A percentile compares a stretch with the other conserved stretches of the same genome.
Conservation (phyloP, 148 eudicot genomes). For the Camellia granthamiana region DNA sequence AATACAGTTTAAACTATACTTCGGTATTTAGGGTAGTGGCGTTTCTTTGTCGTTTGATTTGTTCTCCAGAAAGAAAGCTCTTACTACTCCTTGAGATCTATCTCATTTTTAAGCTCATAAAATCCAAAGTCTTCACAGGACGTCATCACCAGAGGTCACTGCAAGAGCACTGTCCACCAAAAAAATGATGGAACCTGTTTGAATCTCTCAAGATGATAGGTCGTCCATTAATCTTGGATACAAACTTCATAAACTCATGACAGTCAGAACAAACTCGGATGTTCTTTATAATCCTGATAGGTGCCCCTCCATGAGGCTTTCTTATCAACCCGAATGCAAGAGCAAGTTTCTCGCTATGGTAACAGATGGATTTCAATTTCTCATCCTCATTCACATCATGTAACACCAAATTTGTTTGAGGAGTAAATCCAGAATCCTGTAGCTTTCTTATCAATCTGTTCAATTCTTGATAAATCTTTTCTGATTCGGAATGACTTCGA, state of each 20-base stretch:
- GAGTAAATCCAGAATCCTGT: conserved; percentile 19
- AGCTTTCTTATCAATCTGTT: conserved; percentile 16
- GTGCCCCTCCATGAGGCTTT: conserved; percentile 17
- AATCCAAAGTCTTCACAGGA: too few species aligned
- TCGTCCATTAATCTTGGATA: conserved; percentile 22
- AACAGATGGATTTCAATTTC: conserved; percentile 26
- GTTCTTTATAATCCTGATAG: conserved; percentile 29
- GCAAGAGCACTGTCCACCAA: conserved; percentile 30
- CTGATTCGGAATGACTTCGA: conserved; percentile 24
- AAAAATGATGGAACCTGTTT: conserved; percentile 32
- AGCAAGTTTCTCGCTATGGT: conserved; percentile 34
- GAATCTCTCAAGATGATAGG: conserved; percentile 27
- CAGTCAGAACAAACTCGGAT: conserved; percentile 32
- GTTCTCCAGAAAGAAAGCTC: background rate
- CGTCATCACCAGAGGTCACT: conserved; percentile 31
- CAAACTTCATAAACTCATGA: conserved; percentile 30
- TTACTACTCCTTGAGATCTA: background rate
- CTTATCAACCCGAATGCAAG: conserved; percentile 26
- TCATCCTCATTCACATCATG: conserved; percentile 29
- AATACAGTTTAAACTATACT: background rate
- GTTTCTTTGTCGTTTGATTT: background rate
- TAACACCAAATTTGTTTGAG: conserved; percentile 21
- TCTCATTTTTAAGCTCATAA: background rate
- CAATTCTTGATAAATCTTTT: conserved; percentile 21
- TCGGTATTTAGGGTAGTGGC: background rate